Conservation (phyloP, 257 asterid genomes). For the Vinca minor region DNA sequence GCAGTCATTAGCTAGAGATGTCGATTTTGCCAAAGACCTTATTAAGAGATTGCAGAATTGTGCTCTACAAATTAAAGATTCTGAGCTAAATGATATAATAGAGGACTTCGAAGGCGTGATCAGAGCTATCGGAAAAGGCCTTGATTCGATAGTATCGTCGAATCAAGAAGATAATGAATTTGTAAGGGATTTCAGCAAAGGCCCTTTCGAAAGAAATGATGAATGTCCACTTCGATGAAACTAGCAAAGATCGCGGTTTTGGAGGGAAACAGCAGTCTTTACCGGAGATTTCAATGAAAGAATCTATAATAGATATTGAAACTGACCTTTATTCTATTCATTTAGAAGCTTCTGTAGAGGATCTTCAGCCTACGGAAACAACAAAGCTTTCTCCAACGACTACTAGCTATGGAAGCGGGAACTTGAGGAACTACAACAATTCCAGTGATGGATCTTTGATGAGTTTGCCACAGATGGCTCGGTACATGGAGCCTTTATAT, state of each 20-base stretch:
- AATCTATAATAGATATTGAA: too few relatives aligned
- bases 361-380: conserved; percentile 24
- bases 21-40: conserved; percentile 37
- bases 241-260: too few relatives aligned
- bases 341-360: conserved; percentile 31
- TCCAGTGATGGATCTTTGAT: conserved; percentile 24
- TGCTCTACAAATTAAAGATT: conserved; percentile 13
- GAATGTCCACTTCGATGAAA: conserved; percentile 27
- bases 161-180: conserved; percentile 38
- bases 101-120: conserved; percentile 46
- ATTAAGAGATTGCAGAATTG: conserved; percentile 25
- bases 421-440: conserved; percentile 12
- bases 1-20: conserved; percentile 33
- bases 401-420: conserved; percentile 19
- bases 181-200: conserved; percentile 40
- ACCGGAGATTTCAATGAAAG: too few relatives aligned
- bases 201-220: conserved; percentile 59
- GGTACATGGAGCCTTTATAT: conserved; percentile 60
- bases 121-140: conserved; percentile 46
- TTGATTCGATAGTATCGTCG: conserved; percentile 34
- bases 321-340: conserved; percentile 58
- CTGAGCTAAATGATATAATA: conserved; percentile 24
- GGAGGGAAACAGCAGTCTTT: conserved; percentile 9
- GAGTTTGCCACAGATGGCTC: conserved; percentile 41
- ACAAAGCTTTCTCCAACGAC: too few relatives aligned